These are phyloP conservation scores for Fomitopsis palustris DNA, from an alignment of 1,284 basidiomycete genomes.

Conservation along the genomic window DNA sequence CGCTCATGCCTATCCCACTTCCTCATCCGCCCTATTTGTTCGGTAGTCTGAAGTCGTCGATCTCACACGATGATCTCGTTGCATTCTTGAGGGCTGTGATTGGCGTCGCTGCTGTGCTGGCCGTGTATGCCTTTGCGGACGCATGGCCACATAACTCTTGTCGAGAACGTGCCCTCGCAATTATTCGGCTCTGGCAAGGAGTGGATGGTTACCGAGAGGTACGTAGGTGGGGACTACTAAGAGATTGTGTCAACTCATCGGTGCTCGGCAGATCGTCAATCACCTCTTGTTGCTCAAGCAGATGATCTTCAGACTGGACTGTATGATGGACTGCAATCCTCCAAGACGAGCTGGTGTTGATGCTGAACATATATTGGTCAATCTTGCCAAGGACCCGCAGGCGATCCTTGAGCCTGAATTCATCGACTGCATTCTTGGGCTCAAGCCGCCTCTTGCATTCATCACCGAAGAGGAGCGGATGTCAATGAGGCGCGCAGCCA, in stretches of 20 bases:
- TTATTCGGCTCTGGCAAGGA: slow-evolving; percentile 69
- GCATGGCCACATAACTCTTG: slow-evolving; percentile 63
- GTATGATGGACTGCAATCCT: slow-evolving; percentile 56
- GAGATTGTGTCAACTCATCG: background rate
- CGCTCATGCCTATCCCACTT: slow-evolving; percentile 32
- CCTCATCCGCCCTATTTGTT: slow-evolving; percentile 36
- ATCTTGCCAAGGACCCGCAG: slow-evolving; percentile 57
- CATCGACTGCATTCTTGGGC: slow-evolving; percentile 48
- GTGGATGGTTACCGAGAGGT: slow-evolving; percentile 64
- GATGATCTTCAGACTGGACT: slow-evolving; percentile 58
- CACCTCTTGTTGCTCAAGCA: slow-evolving; percentile 61
- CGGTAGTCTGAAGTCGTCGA: slow-evolving; percentile 13
- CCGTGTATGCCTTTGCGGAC: slow-evolving; percentile 77
- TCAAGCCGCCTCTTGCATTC: slow-evolving; percentile 51
- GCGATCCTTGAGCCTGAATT: slow-evolving; percentile 57
- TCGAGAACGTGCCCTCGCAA: slow-evolving; percentile 56
- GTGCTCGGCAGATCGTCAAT: slow-evolving; percentile 53
- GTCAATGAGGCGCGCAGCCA: slow-evolving; percentile 54
- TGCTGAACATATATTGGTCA: slow-evolving; percentile 62
- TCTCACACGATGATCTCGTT: slow-evolving; percentile 58
- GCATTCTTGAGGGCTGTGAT: slow-evolving; percentile 60
- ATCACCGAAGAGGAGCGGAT: slow-evolving; percentile 59
- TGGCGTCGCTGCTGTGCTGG: slow-evolving; percentile 64
- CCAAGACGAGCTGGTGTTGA: slow-evolving; percentile 60
- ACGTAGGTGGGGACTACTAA: slow-evolving; percentile 11